These are phyloP conservation scores for Emydomyces testavorans DNA, from an alignment of 2,329 filamentous ascomycete genomes.

Conservation along the genomic window DNA sequence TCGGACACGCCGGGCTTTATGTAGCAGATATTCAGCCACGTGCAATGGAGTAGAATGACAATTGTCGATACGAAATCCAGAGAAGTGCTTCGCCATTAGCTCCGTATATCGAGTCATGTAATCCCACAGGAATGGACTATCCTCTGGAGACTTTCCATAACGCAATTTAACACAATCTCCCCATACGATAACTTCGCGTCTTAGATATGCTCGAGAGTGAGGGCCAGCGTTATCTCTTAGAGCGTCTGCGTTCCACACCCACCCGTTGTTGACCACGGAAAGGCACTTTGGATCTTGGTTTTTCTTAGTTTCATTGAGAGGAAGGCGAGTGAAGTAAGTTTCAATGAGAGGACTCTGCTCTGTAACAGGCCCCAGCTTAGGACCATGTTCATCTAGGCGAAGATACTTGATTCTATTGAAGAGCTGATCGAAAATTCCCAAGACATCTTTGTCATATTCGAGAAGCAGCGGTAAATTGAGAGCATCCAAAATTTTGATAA, in stretches of 20 bases:
- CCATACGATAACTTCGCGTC: conserved; percentile 94
- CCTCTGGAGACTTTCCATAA: conserved; percentile 67
- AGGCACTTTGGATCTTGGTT: conserved; percentile 66
- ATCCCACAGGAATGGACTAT: conserved; percentile 90
- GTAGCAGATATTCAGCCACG: conserved; percentile 87
- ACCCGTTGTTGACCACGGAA: conserved; percentile 87
- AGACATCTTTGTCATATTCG: conserved; percentile 77
- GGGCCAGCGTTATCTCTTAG: conserved; percentile 88
- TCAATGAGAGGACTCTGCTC: conserved; percentile 73
- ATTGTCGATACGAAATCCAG: conserved; percentile 93
- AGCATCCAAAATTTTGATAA: conserved; percentile 60
- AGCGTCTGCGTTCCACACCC: conserved; percentile 97
- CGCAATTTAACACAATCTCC: conserved; percentile 95
- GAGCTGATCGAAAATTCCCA: conserved; percentile 76
- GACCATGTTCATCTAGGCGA: conserved; percentile 82
- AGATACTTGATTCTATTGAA: conserved; percentile 94
- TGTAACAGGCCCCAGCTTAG: conserved; percentile 70
- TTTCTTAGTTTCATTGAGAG: conserved; percentile 63
- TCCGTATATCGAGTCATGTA: conserved; percentile 90
- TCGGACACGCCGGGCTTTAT: conserved; percentile 78
- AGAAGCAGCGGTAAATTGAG: conserved; percentile 80
- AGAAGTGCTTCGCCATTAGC: conserved; percentile 87
- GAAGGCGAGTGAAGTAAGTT: conserved; percentile 85
- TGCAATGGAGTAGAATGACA: conserved; percentile 92
- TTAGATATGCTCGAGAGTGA: conserved; percentile 81